Evolutionary conservation across 352 stramenopile species (phyloP).

Genomic region (Globisporangium nagaii): DNA sequence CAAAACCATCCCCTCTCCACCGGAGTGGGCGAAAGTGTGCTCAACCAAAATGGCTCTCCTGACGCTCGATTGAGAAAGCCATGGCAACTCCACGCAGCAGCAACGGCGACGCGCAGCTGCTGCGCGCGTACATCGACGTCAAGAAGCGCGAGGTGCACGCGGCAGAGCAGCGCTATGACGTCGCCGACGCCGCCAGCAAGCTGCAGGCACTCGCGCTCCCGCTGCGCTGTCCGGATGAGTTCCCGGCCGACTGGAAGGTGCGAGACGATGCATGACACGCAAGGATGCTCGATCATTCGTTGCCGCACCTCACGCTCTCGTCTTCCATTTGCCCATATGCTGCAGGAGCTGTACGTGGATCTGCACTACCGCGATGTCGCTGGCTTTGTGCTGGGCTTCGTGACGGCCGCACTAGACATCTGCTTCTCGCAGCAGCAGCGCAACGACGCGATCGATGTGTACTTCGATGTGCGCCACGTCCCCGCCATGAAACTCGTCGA

Average conservation of each 20-base stretch:
- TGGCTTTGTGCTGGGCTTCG: slow-evolving; percentile 48
- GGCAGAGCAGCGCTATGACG: slow-evolving; percentile 46
- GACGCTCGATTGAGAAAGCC: not conserved
- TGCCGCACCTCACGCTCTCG: not conserved
- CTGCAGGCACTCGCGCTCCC: slow-evolving; percentile 35
- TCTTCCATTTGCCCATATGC: not conserved
- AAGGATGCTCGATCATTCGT: not conserved
- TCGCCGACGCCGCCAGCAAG: slow-evolving; percentile 18
- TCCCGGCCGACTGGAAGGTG: slow-evolving; percentile 47
- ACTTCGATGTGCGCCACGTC: slow-evolving; percentile 38
- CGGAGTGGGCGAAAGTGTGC: not conserved
- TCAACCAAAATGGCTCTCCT: not conserved
- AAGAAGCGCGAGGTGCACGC: slow-evolving; percentile 37
- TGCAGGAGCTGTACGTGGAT: slow-evolving; percentile 47
- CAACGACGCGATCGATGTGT: slow-evolving; percentile 40
- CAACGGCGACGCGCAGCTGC: slow-evolving; percentile 20
- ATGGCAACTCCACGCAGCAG: not conserved
- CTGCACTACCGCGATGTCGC: slow-evolving; percentile 52
- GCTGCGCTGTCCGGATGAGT: slow-evolving; percentile 21
- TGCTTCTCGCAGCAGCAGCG: slow-evolving; percentile 44
- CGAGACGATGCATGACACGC: not conserved
- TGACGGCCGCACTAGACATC: slow-evolving; percentile 39
- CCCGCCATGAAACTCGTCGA: slow-evolving; percentile 28
- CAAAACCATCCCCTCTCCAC: not conserved
- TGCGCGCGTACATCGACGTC: slow-evolving; percentile 45